Evolutionary conservation across 805 yeast species (phyloP).

Genomic region (Candida vartiovaarae): DNA sequence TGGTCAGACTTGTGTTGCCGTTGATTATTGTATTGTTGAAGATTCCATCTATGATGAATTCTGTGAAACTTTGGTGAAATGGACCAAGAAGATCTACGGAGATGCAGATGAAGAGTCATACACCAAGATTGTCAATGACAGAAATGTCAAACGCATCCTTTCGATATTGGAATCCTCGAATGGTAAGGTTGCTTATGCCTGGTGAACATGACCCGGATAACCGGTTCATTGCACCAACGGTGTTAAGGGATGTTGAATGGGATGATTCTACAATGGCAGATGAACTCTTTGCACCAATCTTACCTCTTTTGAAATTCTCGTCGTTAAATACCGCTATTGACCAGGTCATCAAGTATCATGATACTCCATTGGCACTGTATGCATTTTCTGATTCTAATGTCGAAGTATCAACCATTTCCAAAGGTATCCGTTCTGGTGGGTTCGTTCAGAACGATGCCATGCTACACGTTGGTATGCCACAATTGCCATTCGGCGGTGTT

Average conservation of each 20-base stretch:
- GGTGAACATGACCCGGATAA: conserved; percentile 32
- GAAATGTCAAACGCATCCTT: conserved; percentile 42
- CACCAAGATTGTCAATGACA: conserved; percentile 55
- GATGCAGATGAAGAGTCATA: conserved; percentile 25
- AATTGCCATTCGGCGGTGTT: conserved; percentile 87
- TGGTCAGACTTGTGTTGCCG: conserved; percentile 89
- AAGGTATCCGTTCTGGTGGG: conserved; percentile 44
- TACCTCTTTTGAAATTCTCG: conserved; percentile 60
- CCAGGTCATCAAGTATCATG: conserved; percentile 41
- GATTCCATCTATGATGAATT: conserved; percentile 47
- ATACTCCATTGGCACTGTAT: conserved; percentile 78
- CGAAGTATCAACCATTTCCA: conserved; percentile 43
- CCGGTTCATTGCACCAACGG: conserved; percentile 62
- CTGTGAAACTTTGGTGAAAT: conserved; percentile 30
- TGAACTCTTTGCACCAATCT: conserved; percentile 80
- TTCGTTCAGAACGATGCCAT: conserved; percentile 60
- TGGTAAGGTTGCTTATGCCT: conserved; percentile 31
- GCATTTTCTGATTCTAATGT: conserved; percentile 44
- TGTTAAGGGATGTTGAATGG: conserved; percentile 53
- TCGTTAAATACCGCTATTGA: conserved; percentile 37
- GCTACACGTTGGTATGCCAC: conserved; percentile 58
- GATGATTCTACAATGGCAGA: conserved; percentile 64
- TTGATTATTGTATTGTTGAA: conserved; percentile 72
- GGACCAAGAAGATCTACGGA: conserved; percentile 40
- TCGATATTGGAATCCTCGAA: conserved; percentile 38